These are phyloP conservation scores for Mycosphaerelloides madeirae DNA, from an alignment of 2,329 filamentous ascomycete species.

Conservation along the genomic window DNA sequence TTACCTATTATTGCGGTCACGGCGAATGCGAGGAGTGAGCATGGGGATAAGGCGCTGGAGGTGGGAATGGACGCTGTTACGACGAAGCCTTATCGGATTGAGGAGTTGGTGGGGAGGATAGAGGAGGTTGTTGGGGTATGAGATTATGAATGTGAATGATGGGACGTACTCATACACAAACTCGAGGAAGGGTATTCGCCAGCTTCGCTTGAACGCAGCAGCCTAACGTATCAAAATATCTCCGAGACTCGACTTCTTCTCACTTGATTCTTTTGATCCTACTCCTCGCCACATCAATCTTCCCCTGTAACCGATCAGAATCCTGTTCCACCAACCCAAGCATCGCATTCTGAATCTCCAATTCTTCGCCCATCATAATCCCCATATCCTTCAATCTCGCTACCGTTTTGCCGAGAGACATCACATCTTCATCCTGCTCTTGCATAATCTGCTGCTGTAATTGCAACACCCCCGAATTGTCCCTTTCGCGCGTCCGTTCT, in stretches of 20 bases:
- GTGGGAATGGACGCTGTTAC: slow-evolving; percentile 25
- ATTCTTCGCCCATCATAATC: slow-evolving; percentile 67
- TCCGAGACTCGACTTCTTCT: slow-evolving; percentile 1
- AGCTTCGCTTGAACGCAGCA: neutral
- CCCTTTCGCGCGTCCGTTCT: slow-evolving; percentile 68
- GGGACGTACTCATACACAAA: too few species aligned
- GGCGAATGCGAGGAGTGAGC: slow-evolving; percentile 28
- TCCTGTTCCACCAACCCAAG: slow-evolving; percentile 63
- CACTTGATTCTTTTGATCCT: slow-evolving; percentile 59
- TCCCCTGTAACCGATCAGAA: slow-evolving; percentile 59
- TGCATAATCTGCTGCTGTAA: slow-evolving; percentile 69
- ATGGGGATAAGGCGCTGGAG: slow-evolving; percentile 22
- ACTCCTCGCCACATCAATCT: slow-evolving; percentile 70
- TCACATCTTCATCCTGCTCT: slow-evolving; percentile 70
- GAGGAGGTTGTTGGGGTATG: too few species aligned
- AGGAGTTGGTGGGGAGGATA: slow-evolving; percentile 18
- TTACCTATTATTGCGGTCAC: slow-evolving; percentile 29
- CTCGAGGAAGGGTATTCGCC: neutral
- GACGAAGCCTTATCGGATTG: slow-evolving; percentile 21
- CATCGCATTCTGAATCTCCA: slow-evolving; percentile 67
- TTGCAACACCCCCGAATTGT: slow-evolving; percentile 69
- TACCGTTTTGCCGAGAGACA: slow-evolving; percentile 64
- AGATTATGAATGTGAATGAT: too few species aligned
- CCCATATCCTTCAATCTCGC: slow-evolving; percentile 73
- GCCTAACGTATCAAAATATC: neutral